A percentile compares a stretch with the other conserved stretches of the same genome.
phyloP scores from a whole-genome alignment of 805 yeast genomes.

The Ogataea paradorogensis region DNA sequence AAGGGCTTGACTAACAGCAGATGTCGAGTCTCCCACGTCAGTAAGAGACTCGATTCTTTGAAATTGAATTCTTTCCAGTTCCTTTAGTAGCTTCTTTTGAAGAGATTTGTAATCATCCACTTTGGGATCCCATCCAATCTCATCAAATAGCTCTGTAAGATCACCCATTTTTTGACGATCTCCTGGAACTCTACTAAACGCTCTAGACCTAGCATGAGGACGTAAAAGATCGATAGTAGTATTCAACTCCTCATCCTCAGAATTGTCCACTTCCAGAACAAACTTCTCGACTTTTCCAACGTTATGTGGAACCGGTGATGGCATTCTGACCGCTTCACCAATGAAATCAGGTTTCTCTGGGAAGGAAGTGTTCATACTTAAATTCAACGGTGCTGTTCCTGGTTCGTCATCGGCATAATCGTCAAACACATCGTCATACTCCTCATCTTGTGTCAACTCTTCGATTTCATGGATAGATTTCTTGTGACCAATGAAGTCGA shows the following conservation, averaged over 20 bases:
- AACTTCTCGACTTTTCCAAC: constrained; percentile 1
- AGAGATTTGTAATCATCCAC: constrained; percentile 60
- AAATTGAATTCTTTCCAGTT: constrained; percentile 60
- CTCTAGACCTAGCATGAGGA: constrained; percentile 30
- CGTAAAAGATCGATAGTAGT: constrained; percentile 7
- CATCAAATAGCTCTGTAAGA: constrained; percentile 68
- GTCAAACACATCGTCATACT: constrained; percentile 28
- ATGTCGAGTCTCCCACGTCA: constrained; percentile 37
- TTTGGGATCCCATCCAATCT: constrained; percentile 66
- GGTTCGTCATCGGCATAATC: constrained; percentile 28
- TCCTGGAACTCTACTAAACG: constrained; percentile 29
- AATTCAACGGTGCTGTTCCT: constrained; percentile 25
- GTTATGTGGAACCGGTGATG: constrained; percentile 1
- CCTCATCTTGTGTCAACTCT: constrained; percentile 24
- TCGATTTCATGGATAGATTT: constrained; percentile 28
- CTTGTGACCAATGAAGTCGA: constrained; percentile 34
- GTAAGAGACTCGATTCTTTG: constrained; percentile 56
- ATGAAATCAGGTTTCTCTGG: constrained; percentile 14
- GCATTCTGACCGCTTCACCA: constrained; percentile 1
- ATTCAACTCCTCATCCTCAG: constrained; percentile 5
- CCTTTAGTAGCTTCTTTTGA: constrained; percentile 54
- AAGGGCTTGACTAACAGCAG: constrained; percentile 41
- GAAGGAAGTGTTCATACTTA: constrained; percentile 6
- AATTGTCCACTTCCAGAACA: constrained; percentile 1
- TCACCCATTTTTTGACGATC: constrained; percentile 29